Percentiles rank a stretch among this genome's conserved stretches.
Conservation (phyloP, 2,329 filamentous ascomycete species). For the Aspergillus unguis region DNA sequence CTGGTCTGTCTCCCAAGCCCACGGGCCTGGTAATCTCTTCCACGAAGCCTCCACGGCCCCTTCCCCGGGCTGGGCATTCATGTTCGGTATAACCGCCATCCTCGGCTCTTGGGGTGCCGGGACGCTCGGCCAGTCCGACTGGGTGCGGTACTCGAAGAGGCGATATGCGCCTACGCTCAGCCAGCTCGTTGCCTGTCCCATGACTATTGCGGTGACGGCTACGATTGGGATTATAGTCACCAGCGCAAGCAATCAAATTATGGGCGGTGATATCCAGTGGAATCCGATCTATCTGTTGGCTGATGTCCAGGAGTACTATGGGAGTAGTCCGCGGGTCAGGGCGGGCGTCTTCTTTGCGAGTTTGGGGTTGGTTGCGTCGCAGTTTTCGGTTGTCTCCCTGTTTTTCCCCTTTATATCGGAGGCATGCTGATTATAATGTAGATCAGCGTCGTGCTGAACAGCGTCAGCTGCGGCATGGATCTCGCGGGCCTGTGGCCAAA, state of each 20-base stretch:
- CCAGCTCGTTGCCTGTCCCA: slow-evolving; percentile 1
- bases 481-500: slow-evolving; percentile 51
- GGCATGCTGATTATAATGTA: slow-evolving; percentile 44
- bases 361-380: slow-evolving; percentile 38
- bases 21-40: slow-evolving; percentile 31
- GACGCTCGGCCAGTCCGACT: slow-evolving; percentile 3
- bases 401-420: too few species aligned
- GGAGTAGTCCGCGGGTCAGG: not conserved
- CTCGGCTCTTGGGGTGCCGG: slow-evolving; percentile 5
- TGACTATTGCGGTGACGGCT: slow-evolving; percentile 2
- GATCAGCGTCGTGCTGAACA: slow-evolving; percentile 28
- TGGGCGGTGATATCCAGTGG: slow-evolving; percentile 8
- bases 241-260: not conserved
- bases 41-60: slow-evolving; percentile 10
- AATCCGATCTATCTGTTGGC: slow-evolving; percentile 7
- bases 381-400: slow-evolving; percentile 35
- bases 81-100: slow-evolving; percentile 5
- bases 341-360: slow-evolving; percentile 4
- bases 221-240: slow-evolving; percentile 4
- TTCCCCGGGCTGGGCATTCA: slow-evolving; percentile 5
- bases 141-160: slow-evolving; percentile 1
- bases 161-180: slow-evolving; percentile 4
- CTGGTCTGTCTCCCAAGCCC: slow-evolving; percentile 35
- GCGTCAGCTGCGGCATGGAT: slow-evolving; percentile 48
- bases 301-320: slow-evolving; percentile 4